Evolutionary conservation across 352 stramenopile species (phyloP), one percentile per base, ranked within the genome.

Genomic region (Globisporangium sylvaticum): DNA sequence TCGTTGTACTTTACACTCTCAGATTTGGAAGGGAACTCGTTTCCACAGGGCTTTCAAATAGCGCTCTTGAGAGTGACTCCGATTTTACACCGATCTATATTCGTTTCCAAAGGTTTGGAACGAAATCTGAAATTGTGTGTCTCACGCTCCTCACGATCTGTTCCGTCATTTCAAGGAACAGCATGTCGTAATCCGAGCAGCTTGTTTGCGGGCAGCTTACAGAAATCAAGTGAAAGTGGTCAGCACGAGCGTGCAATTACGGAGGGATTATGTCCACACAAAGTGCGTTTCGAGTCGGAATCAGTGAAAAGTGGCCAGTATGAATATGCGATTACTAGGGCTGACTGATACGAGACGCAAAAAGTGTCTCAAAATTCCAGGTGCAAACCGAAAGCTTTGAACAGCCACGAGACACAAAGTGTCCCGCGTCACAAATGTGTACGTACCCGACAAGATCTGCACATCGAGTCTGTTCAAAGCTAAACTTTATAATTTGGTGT

Each of bases 331-430:
- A 24, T 1, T 37, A 8, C 3, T 18, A n/a, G 39, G 25, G 7
- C 15, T 39, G n/a, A n/a, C 50, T 39, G 53, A 58, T 42, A 42
- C 53, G 5, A n/a, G 52, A 57, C 52, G 14, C 24, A 54, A 54
- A 34, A 58, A n/a, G 53, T 58, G 53, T 58, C 53, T 42, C 53
- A 58, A 58, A 39, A 37, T 58, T 58, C 53, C 53, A 58, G 53
- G 53, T 58, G 53, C 53, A 58, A 58, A 20, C 7, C 22, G 6
- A 57, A 32, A 24, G 53, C n/a, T 22, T 24, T n/a, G 53, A 58
- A 58, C 18, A 22, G 53, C 15, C 53, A 55, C 10, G 48, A 55
- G 18, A 50, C 42, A 57, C 24, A 57, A 15, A 34, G 12, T 34
- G 15, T 34, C 14, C 5, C 10, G 1, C 20, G 14, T 20, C 29